These are phyloP conservation scores for Phytophthora pisi DNA, from an alignment of 352 stramenopile genomes.

Conservation along the genomic window DNA sequence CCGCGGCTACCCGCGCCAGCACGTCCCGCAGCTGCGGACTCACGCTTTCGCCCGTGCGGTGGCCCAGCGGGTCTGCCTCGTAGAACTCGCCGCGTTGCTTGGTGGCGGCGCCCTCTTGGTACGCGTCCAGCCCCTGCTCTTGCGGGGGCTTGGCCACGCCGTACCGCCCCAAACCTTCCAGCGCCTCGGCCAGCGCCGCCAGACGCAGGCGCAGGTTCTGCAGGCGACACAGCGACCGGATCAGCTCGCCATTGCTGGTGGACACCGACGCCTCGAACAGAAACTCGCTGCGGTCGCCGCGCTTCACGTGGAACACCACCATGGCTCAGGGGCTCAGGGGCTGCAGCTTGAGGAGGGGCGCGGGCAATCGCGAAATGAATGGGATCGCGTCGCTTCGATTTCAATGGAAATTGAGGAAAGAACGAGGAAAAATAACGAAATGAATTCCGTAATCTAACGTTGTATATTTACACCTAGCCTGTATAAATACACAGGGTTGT, in stretches of 20 bases:
- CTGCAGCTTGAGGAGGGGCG: background rate
- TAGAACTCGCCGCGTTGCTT: slow-evolving; percentile 85
- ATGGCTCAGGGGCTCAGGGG: slow-evolving; percentile 42
- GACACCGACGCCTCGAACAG: slow-evolving; percentile 85
- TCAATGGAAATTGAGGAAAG: too few species aligned
- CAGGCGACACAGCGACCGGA: slow-evolving; percentile 82
- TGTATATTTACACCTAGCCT: too few species aligned
- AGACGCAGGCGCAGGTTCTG: slow-evolving; percentile 86
- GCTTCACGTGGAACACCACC: slow-evolving; percentile 92
- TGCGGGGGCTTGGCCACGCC: slow-evolving; percentile 86
- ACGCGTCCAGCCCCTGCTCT: slow-evolving; percentile 90
- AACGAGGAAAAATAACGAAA: too few species aligned
- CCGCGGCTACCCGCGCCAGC: slow-evolving; percentile 73
- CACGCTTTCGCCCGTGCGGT: slow-evolving; percentile 89
- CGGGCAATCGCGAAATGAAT: background rate
- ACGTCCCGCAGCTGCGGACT: slow-evolving; percentile 80
- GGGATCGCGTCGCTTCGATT: background rate
- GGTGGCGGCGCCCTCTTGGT: slow-evolving; percentile 54
- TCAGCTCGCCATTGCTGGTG: slow-evolving; percentile 84
- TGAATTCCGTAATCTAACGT: too few species aligned
- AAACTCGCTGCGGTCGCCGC: slow-evolving; percentile 89
- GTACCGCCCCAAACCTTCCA: slow-evolving; percentile 80
- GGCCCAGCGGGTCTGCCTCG: slow-evolving; percentile 82
- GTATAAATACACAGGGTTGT: too few species aligned
- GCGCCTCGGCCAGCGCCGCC: slow-evolving; percentile 69